These are phyloP conservation scores for Sarocladiaceae sp. DNA, from an alignment of 2,329 filamentous ascomycete species.

Conservation along the genomic window DNA sequence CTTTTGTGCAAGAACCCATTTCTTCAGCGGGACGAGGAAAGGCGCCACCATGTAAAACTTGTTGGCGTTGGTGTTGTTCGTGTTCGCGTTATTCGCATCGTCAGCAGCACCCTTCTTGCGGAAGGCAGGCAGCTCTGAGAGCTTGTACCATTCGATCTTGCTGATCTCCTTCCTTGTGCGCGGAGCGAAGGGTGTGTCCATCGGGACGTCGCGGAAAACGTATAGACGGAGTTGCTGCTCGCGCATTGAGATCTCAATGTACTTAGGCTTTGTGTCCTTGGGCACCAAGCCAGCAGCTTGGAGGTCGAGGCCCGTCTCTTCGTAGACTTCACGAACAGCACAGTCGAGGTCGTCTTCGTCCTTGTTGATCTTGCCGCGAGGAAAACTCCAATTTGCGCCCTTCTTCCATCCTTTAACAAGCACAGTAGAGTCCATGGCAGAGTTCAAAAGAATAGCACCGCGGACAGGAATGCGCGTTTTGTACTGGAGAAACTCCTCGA, in stretches of 20 bases:
- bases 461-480: slow-evolving; percentile 92
- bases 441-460: slow-evolving; percentile 88
- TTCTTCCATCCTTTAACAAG: slow-evolving; percentile 99
- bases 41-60: slow-evolving; percentile 99
- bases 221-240: slow-evolving; percentile 93
- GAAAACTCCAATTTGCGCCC: slow-evolving; percentile 92
- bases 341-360: slow-evolving; percentile 93
- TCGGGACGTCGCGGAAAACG: slow-evolving; percentile 83
- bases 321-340: slow-evolving; percentile 88
- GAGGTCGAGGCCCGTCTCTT: slow-evolving; percentile 91
- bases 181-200: slow-evolving; percentile 83
- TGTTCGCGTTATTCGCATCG: slow-evolving; percentile 42
- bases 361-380: slow-evolving; percentile 96
- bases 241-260: slow-evolving; percentile 83
- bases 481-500: slow-evolving; percentile 88
- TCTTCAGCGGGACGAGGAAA: slow-evolving; percentile 79
- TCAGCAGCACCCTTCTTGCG: slow-evolving; percentile 58
- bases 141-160: slow-evolving; percentile 90
- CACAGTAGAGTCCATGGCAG: slow-evolving; percentile 89
- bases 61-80: slow-evolving; percentile 43
- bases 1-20: slow-evolving; percentile 85
- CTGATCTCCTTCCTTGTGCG: slow-evolving; percentile 96
- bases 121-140: slow-evolving; percentile 82
- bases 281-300: slow-evolving; percentile 71
- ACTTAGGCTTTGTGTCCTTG: slow-evolving; percentile 68